Percentiles rank a stretch among this genome's conserved stretches.
Conservation (phyloP, 352 stramenopile genomes). For the Phytopythium kandeliae region DNA sequence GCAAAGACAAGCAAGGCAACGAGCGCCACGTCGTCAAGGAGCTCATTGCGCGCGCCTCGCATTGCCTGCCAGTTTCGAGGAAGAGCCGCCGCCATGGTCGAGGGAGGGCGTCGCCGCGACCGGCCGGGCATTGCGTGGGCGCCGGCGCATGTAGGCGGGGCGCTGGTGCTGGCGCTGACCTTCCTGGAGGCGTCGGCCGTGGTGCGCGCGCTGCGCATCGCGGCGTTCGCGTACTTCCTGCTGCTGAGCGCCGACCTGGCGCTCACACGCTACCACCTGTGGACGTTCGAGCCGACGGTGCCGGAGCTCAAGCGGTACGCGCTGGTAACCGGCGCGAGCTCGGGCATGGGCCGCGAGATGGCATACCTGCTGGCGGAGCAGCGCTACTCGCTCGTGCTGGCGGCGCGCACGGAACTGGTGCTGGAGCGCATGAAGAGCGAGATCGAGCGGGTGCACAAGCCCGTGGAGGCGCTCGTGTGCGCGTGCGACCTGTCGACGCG, state of each 20-base stretch:
- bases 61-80: too few relatives aligned
- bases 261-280: conserved; percentile 61
- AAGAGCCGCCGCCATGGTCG: conserved; percentile 3
- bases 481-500: conserved; percentile 48
- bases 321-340: conserved; percentile 69
- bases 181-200: conserved; percentile 34
- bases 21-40: too few relatives aligned
- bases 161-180: conserved; percentile 39
- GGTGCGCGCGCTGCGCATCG: conserved; percentile 28
- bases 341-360: conserved; percentile 71
- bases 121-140: conserved; percentile 31
- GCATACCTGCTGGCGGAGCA: conserved; percentile 74
- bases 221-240: conserved; percentile 54
- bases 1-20: too few relatives aligned
- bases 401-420: conserved; percentile 44
- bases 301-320: conserved; percentile 52
- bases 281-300: conserved; percentile 42
- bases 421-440: conserved; percentile 66
- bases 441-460: conserved; percentile 69
- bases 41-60: too few relatives aligned
- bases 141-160: conserved; percentile 38
- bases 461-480: conserved; percentile 52
- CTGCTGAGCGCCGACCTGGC: conserved; percentile 47
- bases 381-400: conserved; percentile 75
- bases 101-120: conserved; percentile 15